phyloP scores from a whole-genome alignment of 2,329 filamentous ascomycete genomes.

The Talaromyces sp. region DNA sequence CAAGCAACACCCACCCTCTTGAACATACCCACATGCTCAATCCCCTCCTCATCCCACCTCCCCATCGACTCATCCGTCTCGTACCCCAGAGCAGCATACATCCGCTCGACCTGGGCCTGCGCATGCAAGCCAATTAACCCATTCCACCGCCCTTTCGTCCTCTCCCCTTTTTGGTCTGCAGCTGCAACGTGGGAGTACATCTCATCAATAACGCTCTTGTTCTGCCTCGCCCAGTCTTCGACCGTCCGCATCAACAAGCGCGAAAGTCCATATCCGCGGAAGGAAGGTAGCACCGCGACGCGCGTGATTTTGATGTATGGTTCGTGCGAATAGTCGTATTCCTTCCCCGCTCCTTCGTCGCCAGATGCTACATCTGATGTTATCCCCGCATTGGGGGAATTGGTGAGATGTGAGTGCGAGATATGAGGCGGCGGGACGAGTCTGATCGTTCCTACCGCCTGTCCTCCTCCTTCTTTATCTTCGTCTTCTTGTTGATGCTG shows the following conservation, averaged over 20 bases:
- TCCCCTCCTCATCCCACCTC: slow-evolving; percentile 78
- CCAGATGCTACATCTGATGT: no score
- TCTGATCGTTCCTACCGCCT: slow-evolving; percentile 70
- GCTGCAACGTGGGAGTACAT: slow-evolving; percentile 17
- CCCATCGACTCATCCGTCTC: slow-evolving; percentile 69
- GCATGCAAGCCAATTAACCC: slow-evolving; percentile 78
- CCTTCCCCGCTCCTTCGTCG: no score
- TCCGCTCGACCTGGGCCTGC: slow-evolving; percentile 61
- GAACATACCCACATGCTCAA: slow-evolving; percentile 85
- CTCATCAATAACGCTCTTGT: slow-evolving; percentile 52
- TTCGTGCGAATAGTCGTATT: slow-evolving; percentile 56
- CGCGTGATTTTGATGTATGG: slow-evolving; percentile 80
- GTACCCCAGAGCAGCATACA: slow-evolving; percentile 74
- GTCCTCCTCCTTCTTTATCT: slow-evolving; percentile 25
- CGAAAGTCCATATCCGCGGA: slow-evolving; percentile 64
- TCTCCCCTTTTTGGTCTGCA: slow-evolving; percentile 30
- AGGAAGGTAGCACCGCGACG: slow-evolving; percentile 65
- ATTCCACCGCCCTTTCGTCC: slow-evolving; percentile 54
- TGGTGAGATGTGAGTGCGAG: slow-evolving; percentile 46
- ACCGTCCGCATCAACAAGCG: slow-evolving; percentile 64
- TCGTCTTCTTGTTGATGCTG: slow-evolving; percentile 33
- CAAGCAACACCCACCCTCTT: slow-evolving; percentile 33
- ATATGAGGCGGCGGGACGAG: slow-evolving; percentile 77
- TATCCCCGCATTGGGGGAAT: neutral
- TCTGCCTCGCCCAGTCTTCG: slow-evolving; percentile 62